phyloP scores from a whole-genome alignment of 768 basidiomycete genomes.

The Suillus decipiens region DNA sequence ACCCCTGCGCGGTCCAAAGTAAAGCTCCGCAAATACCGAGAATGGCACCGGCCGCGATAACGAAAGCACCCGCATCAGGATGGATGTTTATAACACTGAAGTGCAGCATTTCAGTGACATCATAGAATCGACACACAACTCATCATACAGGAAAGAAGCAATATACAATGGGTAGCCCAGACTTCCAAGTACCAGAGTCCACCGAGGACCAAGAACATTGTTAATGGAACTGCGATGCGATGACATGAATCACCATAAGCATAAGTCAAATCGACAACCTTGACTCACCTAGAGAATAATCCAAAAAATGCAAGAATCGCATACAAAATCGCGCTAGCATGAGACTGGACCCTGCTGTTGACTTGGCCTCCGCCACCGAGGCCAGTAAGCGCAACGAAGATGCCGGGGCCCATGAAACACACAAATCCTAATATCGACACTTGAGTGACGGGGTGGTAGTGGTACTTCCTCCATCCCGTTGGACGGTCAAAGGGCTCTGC shows the following conservation, averaged over 20 bases:
- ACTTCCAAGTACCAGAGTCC: conserved; percentile 70
- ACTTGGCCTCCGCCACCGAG: conserved; percentile 81
- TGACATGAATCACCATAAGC: neutral
- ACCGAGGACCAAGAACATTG: conserved; percentile 69
- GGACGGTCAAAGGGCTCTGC: conserved; percentile 44
- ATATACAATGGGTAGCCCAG: conserved; percentile 73
- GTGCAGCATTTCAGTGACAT: neutral
- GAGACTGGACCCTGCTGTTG: conserved; percentile 63
- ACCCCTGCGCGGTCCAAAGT: conserved; percentile 78
- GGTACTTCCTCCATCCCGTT: conserved; percentile 53
- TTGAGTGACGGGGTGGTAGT: conserved; percentile 48
- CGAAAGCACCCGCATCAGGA: conserved; percentile 54
- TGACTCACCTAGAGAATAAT: conserved; percentile 67
- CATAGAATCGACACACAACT: conserved; percentile 2
- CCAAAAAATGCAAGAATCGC: conserved; percentile 59
- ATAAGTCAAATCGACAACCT: conserved; percentile 16
- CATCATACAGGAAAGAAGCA: conserved; percentile 61
- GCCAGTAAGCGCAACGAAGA: conserved; percentile 80
- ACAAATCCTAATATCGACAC: conserved; percentile 68
- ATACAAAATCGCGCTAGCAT: conserved; percentile 71
- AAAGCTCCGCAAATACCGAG: conserved; percentile 68
- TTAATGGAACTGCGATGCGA: conserved; percentile 59
- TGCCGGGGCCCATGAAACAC: conserved; percentile 58
- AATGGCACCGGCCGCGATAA: conserved; percentile 65
- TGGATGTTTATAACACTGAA: conserved; percentile 67